Conservation (phyloP, 106 monocot genomes). For the Dendrobium nobile region DNA sequence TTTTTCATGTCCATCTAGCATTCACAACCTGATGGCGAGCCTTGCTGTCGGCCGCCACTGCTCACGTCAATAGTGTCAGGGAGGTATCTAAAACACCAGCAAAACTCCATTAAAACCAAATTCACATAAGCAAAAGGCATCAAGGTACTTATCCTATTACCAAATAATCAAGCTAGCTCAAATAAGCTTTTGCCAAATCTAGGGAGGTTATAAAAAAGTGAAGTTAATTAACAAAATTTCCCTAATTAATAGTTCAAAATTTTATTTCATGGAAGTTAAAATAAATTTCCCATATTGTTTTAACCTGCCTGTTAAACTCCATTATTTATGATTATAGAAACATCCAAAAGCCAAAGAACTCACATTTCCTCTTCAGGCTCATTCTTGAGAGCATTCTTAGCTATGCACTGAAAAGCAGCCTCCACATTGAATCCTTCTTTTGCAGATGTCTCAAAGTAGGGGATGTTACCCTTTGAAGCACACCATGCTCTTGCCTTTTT, state of each 20-base stretch:
- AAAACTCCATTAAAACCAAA: neutral
- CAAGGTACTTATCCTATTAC: neutral
- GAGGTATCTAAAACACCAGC: slow-evolving; percentile 37
- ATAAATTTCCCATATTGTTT: no score
- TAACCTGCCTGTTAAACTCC: no score
- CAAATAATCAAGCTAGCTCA: no score
- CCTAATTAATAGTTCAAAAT: no score
- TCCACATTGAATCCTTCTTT: slow-evolving; percentile 88
- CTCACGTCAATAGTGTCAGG: slow-evolving; percentile 68
- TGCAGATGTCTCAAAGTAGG: slow-evolving; percentile 88
- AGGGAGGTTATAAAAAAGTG: no score
- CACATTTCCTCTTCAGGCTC: slow-evolving; percentile 86
- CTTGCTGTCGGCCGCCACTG: slow-evolving; percentile 29
- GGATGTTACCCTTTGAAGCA: slow-evolving; percentile 78
- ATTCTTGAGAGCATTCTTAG: slow-evolving; percentile 73
- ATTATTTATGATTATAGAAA: no score
- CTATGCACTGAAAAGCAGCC: slow-evolving; percentile 78
- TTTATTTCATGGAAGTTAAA: no score
- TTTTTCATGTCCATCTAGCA: slow-evolving; percentile 33
- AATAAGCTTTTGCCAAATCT: no score
- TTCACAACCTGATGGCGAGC: slow-evolving; percentile 54
- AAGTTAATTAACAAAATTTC: no score
- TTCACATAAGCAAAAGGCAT: neutral
- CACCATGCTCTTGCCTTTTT: slow-evolving; percentile 82
- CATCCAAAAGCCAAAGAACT: slow-evolving; percentile 11